A percentile compares a stretch with the other conserved stretches of the same genome.
Evolutionary conservation across 129 eudicot species (phyloP).

Genomic region (Mikania micrantha): DNA sequence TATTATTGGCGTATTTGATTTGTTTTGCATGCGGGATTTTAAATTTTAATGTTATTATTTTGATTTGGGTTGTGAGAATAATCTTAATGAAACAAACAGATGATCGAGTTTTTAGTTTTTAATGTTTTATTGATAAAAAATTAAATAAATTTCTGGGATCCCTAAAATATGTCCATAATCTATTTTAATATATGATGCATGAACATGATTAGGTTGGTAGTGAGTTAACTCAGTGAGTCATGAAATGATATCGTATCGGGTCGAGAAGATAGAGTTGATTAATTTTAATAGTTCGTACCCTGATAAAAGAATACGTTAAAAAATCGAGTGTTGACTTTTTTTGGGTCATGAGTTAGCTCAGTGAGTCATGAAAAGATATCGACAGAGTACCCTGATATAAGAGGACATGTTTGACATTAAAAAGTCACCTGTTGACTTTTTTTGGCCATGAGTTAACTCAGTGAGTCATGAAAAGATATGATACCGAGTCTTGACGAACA

Average conservation of each 20-base stretch:
- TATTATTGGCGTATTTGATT: constrained; percentile 5
- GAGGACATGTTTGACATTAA: no score
- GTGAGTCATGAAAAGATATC: not conserved
- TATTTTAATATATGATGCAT: not conserved
- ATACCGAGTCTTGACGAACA: not conserved
- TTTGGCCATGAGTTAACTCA: not conserved
- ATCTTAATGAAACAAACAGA: not conserved
- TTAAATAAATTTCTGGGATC: not conserved
- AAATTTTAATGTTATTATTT: constrained; percentile 25
- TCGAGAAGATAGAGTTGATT: not conserved
- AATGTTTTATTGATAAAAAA: not conserved
- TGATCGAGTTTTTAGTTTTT: not conserved
- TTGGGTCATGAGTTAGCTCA: not conserved
- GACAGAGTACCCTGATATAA: no score
- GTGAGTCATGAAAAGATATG: not conserved
- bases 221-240: not conserved
- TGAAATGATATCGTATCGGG: not conserved
- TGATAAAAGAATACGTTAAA: no score
- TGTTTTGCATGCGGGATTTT: not conserved
- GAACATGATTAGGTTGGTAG: not conserved
- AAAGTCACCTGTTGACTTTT: no score
- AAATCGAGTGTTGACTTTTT: no score
- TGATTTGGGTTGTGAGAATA: not conserved
- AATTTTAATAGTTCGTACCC: no score
- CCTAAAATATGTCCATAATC: not conserved